These are phyloP conservation scores for Penicillium canescens DNA, from an alignment of 495 filamentous ascomycete genomes.

Conservation along the genomic window DNA sequence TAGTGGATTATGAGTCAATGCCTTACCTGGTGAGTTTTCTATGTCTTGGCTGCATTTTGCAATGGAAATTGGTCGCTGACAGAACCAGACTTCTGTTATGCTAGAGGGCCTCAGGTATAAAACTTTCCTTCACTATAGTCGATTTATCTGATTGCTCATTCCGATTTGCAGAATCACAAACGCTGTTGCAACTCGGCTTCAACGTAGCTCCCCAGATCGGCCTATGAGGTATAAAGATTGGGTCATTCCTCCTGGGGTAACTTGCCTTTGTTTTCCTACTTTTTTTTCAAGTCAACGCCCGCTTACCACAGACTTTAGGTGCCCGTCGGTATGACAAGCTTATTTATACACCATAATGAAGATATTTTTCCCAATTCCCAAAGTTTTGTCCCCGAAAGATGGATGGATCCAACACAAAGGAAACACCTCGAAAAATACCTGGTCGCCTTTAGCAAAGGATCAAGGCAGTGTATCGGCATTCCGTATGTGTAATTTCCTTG, in stretches of 20 bases:
- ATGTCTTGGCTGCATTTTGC: no score
- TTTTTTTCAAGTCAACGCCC: background rate
- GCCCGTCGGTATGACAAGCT: conserved; percentile 42
- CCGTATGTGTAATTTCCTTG: conserved; percentile 24
- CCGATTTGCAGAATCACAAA: conserved; percentile 22
- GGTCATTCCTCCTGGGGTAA: conserved; percentile 46
- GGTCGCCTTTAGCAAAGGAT: conserved; percentile 49
- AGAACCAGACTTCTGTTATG: conserved; percentile 25
- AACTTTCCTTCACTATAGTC: background rate
- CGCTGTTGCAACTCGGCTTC: conserved; percentile 32
- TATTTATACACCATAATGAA: conserved; percentile 41
- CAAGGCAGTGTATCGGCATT: conserved; percentile 51
- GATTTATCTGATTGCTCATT: background rate
- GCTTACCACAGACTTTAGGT: conserved; percentile 16
- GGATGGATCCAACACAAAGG: conserved; percentile 29
- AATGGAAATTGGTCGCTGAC: background rate
- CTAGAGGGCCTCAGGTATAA: conserved; percentile 31
- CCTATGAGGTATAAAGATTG: conserved; percentile 41
- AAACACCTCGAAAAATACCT: conserved; percentile 46
- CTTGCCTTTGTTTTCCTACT: background rate
- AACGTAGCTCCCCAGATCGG: conserved; percentile 34
- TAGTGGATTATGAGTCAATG: conserved; percentile 32
- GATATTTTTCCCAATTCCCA: conserved; percentile 40
- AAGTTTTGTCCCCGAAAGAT: conserved; percentile 45
- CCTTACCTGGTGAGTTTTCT: conserved; percentile 28